Base-by-base conservation (phyloP, 495 filamentous ascomycete species). In the Neurospora terricola region DNA sequence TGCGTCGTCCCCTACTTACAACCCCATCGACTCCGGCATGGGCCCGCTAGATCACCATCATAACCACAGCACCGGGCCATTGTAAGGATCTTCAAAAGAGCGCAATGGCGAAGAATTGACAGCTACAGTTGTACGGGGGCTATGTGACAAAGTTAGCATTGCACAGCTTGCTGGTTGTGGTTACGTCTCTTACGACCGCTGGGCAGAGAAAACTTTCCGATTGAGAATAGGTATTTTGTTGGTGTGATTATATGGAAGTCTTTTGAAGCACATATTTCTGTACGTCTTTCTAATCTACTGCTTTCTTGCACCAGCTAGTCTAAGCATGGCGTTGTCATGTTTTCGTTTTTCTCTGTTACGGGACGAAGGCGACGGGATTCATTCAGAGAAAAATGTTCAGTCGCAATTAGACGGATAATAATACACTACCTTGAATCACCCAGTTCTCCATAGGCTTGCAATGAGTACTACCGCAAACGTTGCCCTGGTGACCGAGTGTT, bases 41-140 rank as follows among this genome's bases (percentile, higher is more conserved):
- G 77, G 76, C 37, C 43, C 69, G 23, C 43, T 80, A 36, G 78
- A 80, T 18, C 78, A 79, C 40, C 78, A 79, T 54, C 78, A 79
- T 54, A 75, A 75, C 71, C 66, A 73, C 10, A 73, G 69, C 39
- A 27, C 12, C 23, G 54, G 12, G 30, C 54, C 54, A 30, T 62
- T 16, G 23, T 62, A 16, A 62, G 12, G 23, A 6, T 30, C 23
- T 62, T 27, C 1, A 30, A 30, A 1, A 62, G 12, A 62, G 12
- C 12, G 11, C 12, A 30, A 62, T 30, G 54, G 23, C 23, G 3
- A 62, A 62, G 54, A 16, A 30, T n/a, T n/a, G 12, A 62, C 9
- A 54, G 45, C 45, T 23, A 6, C 21, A 23, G 21, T 54, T 12
- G 9, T 12, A 48, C 9, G 45, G 45, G 5, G 10, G 21, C 45